phyloP scores from a whole-genome alignment of 495 filamentous ascomycete genomes.

The Aspergillus leporis region DNA sequence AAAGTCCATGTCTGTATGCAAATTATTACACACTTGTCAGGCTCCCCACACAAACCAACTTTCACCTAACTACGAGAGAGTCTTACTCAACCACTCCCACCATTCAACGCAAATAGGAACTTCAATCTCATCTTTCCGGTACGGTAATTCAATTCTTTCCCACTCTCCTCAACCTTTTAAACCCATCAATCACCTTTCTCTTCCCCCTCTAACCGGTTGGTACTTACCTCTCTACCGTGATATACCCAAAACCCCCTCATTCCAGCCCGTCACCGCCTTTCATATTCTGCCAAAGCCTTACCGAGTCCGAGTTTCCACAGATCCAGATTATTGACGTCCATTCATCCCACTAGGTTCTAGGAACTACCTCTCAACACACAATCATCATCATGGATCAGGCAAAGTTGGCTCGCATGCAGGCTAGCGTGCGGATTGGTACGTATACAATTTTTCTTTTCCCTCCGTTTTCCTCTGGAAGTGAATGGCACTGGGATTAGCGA shows the following conservation, averaged over 20 bases:
- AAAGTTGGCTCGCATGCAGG: constrained; percentile 59
- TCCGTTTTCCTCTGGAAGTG: constrained; percentile 1
- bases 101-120: background rate
- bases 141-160: background rate
- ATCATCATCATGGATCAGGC: constrained; percentile 54
- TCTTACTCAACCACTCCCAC: constrained; percentile 3
- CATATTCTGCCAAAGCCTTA: constrained; percentile 17
- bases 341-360: constrained; percentile 19
- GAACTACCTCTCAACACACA: constrained; percentile 23
- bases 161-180: background rate
- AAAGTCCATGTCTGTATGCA: background rate
- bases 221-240: background rate
- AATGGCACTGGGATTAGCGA: background rate
- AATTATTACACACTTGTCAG: too few relatives aligned
- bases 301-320: constrained; percentile 16
- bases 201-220: background rate
- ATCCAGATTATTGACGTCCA: constrained; percentile 19
- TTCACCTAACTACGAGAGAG: background rate
- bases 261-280: constrained; percentile 14
- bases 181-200: background rate
- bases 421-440: constrained; percentile 58
- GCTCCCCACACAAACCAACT: constrained; percentile 8
- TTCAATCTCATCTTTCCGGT: background rate
- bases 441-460: constrained; percentile 17
- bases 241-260: background rate